Base-by-base conservation (phyloP, 768 basidiomycete species). In the Tylopilus rubrobrunneus region DNA sequence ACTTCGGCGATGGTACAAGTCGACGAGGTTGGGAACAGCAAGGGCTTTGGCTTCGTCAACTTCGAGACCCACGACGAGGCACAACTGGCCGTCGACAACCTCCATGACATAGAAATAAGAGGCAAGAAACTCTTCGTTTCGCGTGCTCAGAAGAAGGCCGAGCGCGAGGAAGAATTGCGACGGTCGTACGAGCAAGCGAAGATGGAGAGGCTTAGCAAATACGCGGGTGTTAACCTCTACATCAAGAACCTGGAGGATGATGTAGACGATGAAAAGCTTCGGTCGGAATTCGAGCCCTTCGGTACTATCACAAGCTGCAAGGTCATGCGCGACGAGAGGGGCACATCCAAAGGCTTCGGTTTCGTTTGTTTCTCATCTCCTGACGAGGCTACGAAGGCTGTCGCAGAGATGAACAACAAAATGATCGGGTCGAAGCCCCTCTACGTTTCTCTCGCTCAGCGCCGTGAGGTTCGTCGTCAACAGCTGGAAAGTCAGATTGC, bases 371-470 rank as follows among this genome's bases (percentile, higher is more conserved):
- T 93, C 80, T 92, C 93, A 34, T 88, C 93, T 49, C 94, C 97
- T 45, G 97, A 99, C 61, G 97, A 99, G 76, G 95, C 97, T 23
- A 98, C 93, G 67, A 98, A 98, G 78, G 97, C 97, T 56, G 94
- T 98, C 56, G 91, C 93, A 51, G 97, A 99, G 79, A 97, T 99
- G 94, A 99, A 99, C 83, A 98, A 97, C 84, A 96, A 96, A 78
- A 98, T 98, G 87, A 92, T 98, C 66, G 96, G 96, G 57, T 84
- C 87, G 61, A 99, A 99, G 77, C 97, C 97, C 49, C 84, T 99
- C 65, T 99, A 98, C 68, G 97, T 99, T 69, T 95, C 96, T 40
- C 86, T 98, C 61, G 97, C 97, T 62, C 97, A 99, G 71, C 92
- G 96, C 61, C 93, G 94, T 58, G 97, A 99, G 68, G 91, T 97